phyloP scores from a whole-genome alignment of 768 basidiomycete genomes.

The Russula vinacea region DNA sequence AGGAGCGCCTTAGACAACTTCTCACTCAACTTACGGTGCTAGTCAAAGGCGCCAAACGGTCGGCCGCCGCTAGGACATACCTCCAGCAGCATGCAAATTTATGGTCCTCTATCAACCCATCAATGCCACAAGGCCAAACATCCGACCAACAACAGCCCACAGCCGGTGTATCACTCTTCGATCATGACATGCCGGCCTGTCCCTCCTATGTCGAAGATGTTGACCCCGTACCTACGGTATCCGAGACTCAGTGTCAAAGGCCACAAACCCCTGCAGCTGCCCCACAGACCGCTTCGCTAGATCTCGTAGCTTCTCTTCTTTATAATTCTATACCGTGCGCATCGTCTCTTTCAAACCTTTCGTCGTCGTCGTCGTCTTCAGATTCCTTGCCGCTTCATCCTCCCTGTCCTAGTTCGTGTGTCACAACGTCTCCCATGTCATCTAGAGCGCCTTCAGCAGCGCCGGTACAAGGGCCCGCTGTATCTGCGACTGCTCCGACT shows the following conservation, averaged over 20 bases:
- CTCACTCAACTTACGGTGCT: slow-evolving; percentile 58
- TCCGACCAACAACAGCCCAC: slow-evolving; percentile 3
- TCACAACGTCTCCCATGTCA: slow-evolving; percentile 1
- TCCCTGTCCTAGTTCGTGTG: slow-evolving; percentile 7
- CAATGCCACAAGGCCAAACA: not conserved
- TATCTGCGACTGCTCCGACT: slow-evolving; percentile 12
- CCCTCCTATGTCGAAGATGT: slow-evolving; percentile 11
- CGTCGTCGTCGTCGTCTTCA: not conserved
- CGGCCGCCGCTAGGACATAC: slow-evolving; percentile 57
- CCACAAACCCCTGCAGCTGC: slow-evolving; percentile 18
- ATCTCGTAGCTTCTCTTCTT: slow-evolving; percentile 35
- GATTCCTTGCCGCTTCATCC: not conserved
- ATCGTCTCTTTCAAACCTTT: not conserved
- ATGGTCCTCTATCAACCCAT: not conserved
- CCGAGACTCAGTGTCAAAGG: slow-evolving; percentile 5
- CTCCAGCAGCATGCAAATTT: slow-evolving; percentile 34
- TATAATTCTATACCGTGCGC: slow-evolving; percentile 11
- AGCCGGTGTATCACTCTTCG: slow-evolving; percentile 2
- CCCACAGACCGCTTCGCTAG: slow-evolving; percentile 37
- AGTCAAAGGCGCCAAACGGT: slow-evolving; percentile 57
- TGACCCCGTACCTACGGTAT: not conserved
- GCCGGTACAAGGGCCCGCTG: slow-evolving; percentile 4
- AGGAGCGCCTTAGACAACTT: slow-evolving; percentile 58
- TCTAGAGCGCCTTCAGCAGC: slow-evolving; percentile 17
- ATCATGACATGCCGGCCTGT: slow-evolving; percentile 2